Base-by-base conservation (phyloP, 2,329 filamentous ascomycete species). In the Epichloe uncinata region DNA sequence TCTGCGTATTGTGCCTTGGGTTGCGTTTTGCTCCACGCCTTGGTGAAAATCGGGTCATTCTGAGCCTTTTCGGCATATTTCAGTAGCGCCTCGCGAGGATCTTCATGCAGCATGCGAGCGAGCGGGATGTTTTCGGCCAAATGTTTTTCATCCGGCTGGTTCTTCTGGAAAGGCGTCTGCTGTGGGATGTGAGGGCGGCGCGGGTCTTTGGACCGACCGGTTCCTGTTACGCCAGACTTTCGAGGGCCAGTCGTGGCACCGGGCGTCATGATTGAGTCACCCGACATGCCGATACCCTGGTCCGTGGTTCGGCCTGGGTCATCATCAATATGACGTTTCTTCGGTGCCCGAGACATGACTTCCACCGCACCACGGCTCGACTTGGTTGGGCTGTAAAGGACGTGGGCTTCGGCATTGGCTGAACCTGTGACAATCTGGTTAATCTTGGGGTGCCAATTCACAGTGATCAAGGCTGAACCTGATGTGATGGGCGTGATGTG, bases 381-480 rank as follows among this genome's bases (percentile, higher is more conserved):
- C 57, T 81, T 82, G n/a, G 74, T 79, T 2, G 93, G 93, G 61
- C 86, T 91, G 71, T 93, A 98, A 45, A 98, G 82, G 41, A 97
- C 78, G 60, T 90, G 91, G 0, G 86, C 89, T 66, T 94, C 86
- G 50, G 84, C 82, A 61, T 96, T 95, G 48, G 88, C 88, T 43
- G 91, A 96, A 52, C 90, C 91, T 8, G 91, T 95, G 55, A 97
- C 68, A 60, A 98, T 95, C 63, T 98, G 93, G 64, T 98, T 97
- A 61, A 98, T 81, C 66, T 89, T 95, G 18, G 85, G 77, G 61
- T 98, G 91, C 93, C 93, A 98, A 54, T 86, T 73, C 26, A 95
- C 87, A 2, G 83, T 82, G 54, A 97, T 86, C 8, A 98, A 70
- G 1, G 91, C 79, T 5, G 82, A 86, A 13, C 84, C 85, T 0